Conservation (phyloP, 768 basidiomycete genomes). For the Termitomyces sp. region DNA sequence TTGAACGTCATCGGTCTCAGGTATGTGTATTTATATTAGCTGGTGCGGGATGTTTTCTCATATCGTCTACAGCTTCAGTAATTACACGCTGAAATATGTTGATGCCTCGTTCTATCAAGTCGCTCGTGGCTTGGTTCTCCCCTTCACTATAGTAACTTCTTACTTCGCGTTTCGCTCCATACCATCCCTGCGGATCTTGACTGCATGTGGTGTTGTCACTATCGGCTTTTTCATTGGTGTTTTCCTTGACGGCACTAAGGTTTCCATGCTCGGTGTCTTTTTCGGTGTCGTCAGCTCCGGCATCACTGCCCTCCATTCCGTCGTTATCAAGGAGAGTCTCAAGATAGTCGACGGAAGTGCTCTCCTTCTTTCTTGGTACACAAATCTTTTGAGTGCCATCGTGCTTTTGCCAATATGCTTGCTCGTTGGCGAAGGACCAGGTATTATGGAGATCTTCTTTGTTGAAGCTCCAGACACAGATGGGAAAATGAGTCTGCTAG, state of each 20-base stretch:
- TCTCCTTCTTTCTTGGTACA: slow-evolving; percentile 86
- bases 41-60: background rate
- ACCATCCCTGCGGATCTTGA: slow-evolving; percentile 69
- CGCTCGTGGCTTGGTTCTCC: slow-evolving; percentile 88
- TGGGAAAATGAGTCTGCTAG: slow-evolving; percentile 39
- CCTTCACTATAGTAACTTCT: slow-evolving; percentile 89
- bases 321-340: slow-evolving; percentile 88
- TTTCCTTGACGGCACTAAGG: slow-evolving; percentile 62
- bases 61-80: slow-evolving; percentile 60
- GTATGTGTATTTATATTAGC: slow-evolving; percentile 29
- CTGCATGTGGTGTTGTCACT: slow-evolving; percentile 78
- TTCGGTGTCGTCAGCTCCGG: slow-evolving; percentile 83
- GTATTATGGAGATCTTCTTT: slow-evolving; percentile 55
- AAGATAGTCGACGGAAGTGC: slow-evolving; percentile 79
- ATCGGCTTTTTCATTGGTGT: slow-evolving; percentile 89
- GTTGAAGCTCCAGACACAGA: slow-evolving; percentile 29
- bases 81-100: slow-evolving; percentile 89
- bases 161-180: slow-evolving; percentile 69
- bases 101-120: slow-evolving; percentile 96
- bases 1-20: slow-evolving; percentile 82
- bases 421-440: slow-evolving; percentile 69
- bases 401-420: slow-evolving; percentile 69
- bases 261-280: slow-evolving; percentile 58
- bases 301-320: slow-evolving; percentile 88
- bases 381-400: slow-evolving; percentile 74